Conservation (phyloP, 139 green algal species). For the Ulvella scutata region DNA sequence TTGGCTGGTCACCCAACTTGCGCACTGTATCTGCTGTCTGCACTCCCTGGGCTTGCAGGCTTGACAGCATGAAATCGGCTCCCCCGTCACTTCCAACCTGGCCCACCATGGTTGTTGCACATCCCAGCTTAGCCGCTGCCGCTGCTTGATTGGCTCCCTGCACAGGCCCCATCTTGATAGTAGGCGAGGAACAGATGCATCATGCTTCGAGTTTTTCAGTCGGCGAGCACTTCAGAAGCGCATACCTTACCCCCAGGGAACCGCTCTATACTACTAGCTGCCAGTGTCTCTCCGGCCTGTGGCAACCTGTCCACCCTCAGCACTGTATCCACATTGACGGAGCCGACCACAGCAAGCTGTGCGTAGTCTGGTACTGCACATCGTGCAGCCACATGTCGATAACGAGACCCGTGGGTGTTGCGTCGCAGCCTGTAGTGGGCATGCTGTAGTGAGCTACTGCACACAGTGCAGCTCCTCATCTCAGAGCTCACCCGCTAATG, state of each 20-base stretch:
- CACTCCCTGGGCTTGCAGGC: slow-evolving; percentile 21
- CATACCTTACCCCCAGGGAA: slow-evolving; percentile 61
- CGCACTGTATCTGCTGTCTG: slow-evolving; percentile 26
- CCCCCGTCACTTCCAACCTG: slow-evolving; percentile 17
- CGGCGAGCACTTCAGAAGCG: neutral
- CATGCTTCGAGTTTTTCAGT: neutral
- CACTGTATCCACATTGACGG: slow-evolving; percentile 60
- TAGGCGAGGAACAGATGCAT: too few species aligned
- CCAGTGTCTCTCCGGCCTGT: slow-evolving; percentile 57
- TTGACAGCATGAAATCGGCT: neutral
- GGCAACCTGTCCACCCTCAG: slow-evolving; percentile 52
- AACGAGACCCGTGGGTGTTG: too few species aligned
- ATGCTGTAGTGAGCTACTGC: too few species aligned
- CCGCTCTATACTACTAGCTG: slow-evolving; percentile 29
- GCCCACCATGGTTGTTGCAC: slow-evolving; percentile 58
- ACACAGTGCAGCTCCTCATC: too few species aligned
- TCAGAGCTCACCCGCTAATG: too few species aligned
- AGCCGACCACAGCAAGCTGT: slow-evolving; percentile 18
- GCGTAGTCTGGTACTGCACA: too few species aligned
- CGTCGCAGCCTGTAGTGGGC: too few species aligned
- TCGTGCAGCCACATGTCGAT: too few species aligned
- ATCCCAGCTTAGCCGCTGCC: slow-evolving; percentile 53
- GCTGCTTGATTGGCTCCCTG: slow-evolving; percentile 81
- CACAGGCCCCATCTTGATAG: too few species aligned
- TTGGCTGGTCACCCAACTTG: slow-evolving; percentile 29